Evolutionary conservation across 306 rosid genomes (phyloP).

Genomic region (Gastrolobium bilobum): DNA sequence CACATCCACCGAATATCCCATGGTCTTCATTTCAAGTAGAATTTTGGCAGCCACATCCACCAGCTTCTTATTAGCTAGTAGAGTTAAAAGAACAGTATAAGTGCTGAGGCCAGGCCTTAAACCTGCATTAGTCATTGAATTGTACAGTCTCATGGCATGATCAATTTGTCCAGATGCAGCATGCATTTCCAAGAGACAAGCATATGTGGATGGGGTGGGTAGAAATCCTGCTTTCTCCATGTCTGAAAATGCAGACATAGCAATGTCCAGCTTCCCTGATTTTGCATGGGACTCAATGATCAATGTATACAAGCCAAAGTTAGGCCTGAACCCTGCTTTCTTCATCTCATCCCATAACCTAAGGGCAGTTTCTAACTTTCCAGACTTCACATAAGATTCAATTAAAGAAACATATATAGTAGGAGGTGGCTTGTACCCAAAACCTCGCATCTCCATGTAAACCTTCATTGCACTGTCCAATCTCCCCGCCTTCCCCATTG

Average conservation of each 20-base stretch:
- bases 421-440: conserved; percentile 77
- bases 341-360: conserved; percentile 98
- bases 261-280: conserved; percentile 92
- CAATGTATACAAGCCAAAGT: conserved; percentile 93
- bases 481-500: conserved; percentile 96
- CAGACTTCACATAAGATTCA: conserved; percentile 93
- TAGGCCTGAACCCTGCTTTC: conserved; percentile 87
- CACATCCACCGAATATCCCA: conserved; percentile 94
- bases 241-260: conserved; percentile 85
- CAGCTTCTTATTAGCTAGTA: conserved; percentile 89
- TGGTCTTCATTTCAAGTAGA: conserved; percentile 92
- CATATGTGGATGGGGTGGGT: conserved; percentile 90
- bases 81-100: conserved; percentile 77
- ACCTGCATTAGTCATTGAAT: conserved; percentile 94
- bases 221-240: conserved; percentile 99
- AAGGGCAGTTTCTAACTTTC: conserved; percentile 86
- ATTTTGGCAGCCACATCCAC: conserved; percentile 81
- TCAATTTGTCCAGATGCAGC: conserved; percentile 93
- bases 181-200: conserved; percentile 95
- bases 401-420: conserved; percentile 75
- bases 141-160: conserved; percentile 87
- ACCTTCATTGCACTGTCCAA: conserved; percentile 86
- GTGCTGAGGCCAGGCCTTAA: conserved; percentile 88
- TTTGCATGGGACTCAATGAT: conserved; percentile 90
- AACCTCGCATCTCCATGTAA: conserved; percentile 91